Base-by-base conservation (phyloP, 768 basidiomycete genomes). In the Rubroboletus satanas region DNA sequence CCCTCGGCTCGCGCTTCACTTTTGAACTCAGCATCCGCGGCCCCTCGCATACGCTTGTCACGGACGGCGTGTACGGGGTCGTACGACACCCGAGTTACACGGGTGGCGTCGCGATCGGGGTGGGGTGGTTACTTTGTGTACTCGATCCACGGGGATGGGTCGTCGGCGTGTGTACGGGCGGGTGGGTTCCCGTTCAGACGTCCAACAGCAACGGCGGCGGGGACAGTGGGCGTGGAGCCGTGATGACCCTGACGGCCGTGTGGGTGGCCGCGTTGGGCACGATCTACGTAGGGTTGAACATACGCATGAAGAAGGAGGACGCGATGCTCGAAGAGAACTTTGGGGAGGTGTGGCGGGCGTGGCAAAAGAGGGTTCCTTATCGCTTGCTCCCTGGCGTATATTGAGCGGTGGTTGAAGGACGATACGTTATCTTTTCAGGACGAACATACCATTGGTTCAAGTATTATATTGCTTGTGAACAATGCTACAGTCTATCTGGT, bases 41-140 rank as follows among this genome's bases (percentile, higher is more conserved):
- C 3, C 52, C 52, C 7, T 12, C 52, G 1, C 68, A 64, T n/a
- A 29, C 45, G 35, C 64, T 73, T 49, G 55, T 73, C 29, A 71
- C 66, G 4, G 7, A 42, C 0, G 69, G 68, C 1, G 58, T 51
- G 18, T 72, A 73, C 55, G 8, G 56, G 10, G 12, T 64, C 49
- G 65, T 73, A 4, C 64, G 72, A 1, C 72, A 73, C 55, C 72
- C 72, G 6, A 63, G 63, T 18, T 72, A 73, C 39, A 61, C 60
- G 1, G 70, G 51, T 3, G 7, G 1, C 0, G 0, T 49, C 0
- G 17, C 4, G 7, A 17, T 57, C n/a, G 17, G 11, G 7, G 0
- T 54, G 0, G 66, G 67, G 0, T 36, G 38, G 35, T 0, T 55
- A 0, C 8, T 62, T 1, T 59, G 53, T 14, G 9, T 54, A 10